phyloP scores from a whole-genome alignment of 1,284 basidiomycete genomes.

The Sphagnurus paluster region DNA sequence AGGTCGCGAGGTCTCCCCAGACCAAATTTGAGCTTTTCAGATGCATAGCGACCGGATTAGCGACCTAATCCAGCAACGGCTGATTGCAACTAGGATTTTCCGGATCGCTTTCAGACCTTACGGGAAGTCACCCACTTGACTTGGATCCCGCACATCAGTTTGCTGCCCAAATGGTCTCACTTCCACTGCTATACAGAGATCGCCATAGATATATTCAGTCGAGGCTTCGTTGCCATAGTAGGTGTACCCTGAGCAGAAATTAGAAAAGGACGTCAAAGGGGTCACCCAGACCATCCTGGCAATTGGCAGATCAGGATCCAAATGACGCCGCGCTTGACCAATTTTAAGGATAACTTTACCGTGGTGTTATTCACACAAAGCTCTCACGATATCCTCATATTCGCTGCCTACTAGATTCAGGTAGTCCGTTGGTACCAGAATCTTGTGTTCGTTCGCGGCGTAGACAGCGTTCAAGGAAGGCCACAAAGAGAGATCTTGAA shows the following conservation, averaged over 20 bases:
- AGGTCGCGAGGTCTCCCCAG: too few relatives aligned
- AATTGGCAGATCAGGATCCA: too few relatives aligned
- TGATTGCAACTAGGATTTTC: too few relatives aligned
- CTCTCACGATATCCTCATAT: background rate
- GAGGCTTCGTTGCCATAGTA: conserved; percentile 4
- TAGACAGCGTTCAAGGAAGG: background rate
- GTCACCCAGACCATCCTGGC: conserved; percentile 1
- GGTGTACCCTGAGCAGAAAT: background rate
- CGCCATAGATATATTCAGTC: background rate
- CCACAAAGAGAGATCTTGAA: background rate
- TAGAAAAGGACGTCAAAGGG: background rate
- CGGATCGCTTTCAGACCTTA: too few relatives aligned
- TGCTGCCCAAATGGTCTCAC: background rate
- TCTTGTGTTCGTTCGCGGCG: background rate
- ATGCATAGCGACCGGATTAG: too few relatives aligned
- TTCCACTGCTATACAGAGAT: conserved; percentile 4
- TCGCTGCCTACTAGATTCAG: background rate
- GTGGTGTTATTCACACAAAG: background rate
- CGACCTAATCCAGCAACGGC: too few relatives aligned
- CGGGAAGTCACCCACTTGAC: too few relatives aligned
- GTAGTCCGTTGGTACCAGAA: background rate
- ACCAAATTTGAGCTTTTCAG: too few relatives aligned
- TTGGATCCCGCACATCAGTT: background rate
- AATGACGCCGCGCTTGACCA: background rate
- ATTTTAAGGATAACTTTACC: background rate